Base-by-base conservation (phyloP, 2,329 filamentous ascomycete species). In the Pseudocercospora eumusae region DNA sequence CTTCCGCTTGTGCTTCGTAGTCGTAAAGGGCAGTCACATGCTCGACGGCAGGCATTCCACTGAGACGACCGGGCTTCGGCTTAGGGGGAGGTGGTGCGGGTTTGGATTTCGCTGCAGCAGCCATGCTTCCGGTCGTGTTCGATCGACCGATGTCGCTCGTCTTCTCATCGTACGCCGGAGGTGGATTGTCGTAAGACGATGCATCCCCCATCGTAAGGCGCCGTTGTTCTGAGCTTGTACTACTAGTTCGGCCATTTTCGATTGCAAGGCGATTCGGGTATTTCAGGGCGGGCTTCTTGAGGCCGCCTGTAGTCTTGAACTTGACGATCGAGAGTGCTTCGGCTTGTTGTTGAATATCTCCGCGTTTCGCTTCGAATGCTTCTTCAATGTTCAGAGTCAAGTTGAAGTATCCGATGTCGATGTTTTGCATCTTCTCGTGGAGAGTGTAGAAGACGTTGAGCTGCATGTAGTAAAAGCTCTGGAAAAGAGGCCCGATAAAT, bases 391-490 rank as follows among this genome's bases (percentile, higher is more conserved):
- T 93, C 31, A 91, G 83, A 1, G 90, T 91, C 56, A 99, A 84
- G 76, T 99, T 91, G 77, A 99, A 99, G 79, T 99, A 99, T 64
- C 92, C 92, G 74, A 99, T 99, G 73, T 98, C 93, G 76, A 96
- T 92, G 68, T 85, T 87, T 80, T 99, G 95, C 95, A 99, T 99
- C 79, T 89, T 92, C 78, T 98, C 93, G 76, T 99, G 95, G 58
- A 99, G 83, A 0, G 95, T 99, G 79, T 99, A 99, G 77, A 98
- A 99, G 68, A 99, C 91, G 77, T 99, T 99, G 68, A 99, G 86
- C 78, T 99, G 95, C 95, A 99, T 99, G 82, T 98, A 99, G 80
- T 99, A 99, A 81, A 99, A 99, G 9, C 91, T 96, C 76, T 98
- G 95, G 83, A 99, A 99, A 7, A 99, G 86, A 2, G 95, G 95